Base-by-base conservation (phyloP, 148 eudicot species). In the Gaultheria prostrata region DNA sequence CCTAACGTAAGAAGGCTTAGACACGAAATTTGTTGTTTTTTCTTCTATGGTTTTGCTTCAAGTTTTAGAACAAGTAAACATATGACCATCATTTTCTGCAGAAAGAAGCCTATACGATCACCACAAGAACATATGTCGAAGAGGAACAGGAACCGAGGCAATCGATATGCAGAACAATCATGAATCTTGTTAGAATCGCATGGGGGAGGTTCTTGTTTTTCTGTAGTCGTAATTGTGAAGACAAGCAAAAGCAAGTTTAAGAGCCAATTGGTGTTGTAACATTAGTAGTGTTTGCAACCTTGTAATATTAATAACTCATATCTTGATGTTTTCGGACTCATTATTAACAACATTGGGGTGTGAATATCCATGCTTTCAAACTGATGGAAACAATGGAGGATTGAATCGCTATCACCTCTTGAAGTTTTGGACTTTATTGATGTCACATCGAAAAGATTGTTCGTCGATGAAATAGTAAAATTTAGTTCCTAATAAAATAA, bases 151-250 rank as follows among this genome's bases (percentile, higher is more conserved):
- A 86, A 69, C 21, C 84, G 28, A 82, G 84, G 17, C 80, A 82
- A 43, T 59, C 92, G 24, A 80, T 90, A 80, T 88, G 84, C 56
- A 74, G 63, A 78, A 85, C 59, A 46, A 83, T 94, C 28, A 75
- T 78, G 65, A 85, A 86, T 51, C 63, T 87, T 30, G 86, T 90
- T 84, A 88, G 86, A 86, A 77, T 88, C 73, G 81, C 91, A 24
- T 92, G 95, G 90, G 85, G 87, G 89, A 90, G 83, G 57, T 33
- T 88, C 45, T 51, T 89, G 50, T 88, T 69, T 84, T 79, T 80
- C 33, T 49, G 11, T 56, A 78, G 54, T 76, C 49, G 48, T 32
- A 63, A 39, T 79, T 20, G 63, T 20, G 39, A 70, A 43, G 72
- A 78, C 35, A 75, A 74, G 54, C 77, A 85, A 78, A 87, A 85